Conservation (phyloP, 352 stramenopile species). For the Pythium guiyangense region DNA sequence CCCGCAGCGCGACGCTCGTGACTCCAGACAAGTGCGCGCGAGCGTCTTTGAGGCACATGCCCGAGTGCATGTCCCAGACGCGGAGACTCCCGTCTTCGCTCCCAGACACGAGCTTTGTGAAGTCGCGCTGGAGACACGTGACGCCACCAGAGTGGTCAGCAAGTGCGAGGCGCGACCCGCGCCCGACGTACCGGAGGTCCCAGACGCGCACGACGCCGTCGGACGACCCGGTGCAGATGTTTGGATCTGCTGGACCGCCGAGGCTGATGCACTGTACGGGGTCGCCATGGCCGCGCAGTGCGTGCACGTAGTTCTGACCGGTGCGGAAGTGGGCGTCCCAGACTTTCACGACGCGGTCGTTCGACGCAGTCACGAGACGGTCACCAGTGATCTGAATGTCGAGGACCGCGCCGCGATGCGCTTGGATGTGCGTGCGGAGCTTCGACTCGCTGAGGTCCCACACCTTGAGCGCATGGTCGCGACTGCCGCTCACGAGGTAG, state of each 20-base stretch:
- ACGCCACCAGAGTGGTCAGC: slow-evolving; percentile 45
- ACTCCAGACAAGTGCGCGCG: slow-evolving; percentile 70
- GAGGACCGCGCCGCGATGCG: slow-evolving; percentile 48
- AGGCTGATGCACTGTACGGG: slow-evolving; percentile 68
- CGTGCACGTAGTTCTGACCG: no score
- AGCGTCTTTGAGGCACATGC: slow-evolving; percentile 54
- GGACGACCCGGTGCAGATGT: slow-evolving; percentile 66
- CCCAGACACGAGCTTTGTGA: slow-evolving; percentile 74
- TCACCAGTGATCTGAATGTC: slow-evolving; percentile 73
- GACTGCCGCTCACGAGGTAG: slow-evolving; percentile 54
- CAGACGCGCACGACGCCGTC: slow-evolving; percentile 79
- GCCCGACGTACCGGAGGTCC: slow-evolving; percentile 73
- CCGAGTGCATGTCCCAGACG: slow-evolving; percentile 81
- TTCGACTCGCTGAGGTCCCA: slow-evolving; percentile 61
- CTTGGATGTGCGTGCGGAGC: slow-evolving; percentile 48
- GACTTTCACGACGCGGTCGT: slow-evolving; percentile 73
- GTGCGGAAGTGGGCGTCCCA: slow-evolving; percentile 74
- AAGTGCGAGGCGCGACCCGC: slow-evolving; percentile 56
- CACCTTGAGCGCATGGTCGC: slow-evolving; percentile 49
- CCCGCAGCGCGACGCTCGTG: slow-evolving; percentile 52
- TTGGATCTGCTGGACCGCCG: slow-evolving; percentile 68
- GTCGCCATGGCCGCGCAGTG: slow-evolving; percentile 51
- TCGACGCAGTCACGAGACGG: slow-evolving; percentile 63
- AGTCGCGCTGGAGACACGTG: slow-evolving; percentile 70
- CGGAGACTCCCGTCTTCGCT: slow-evolving; percentile 69